Evolutionary conservation across 1,284 basidiomycete species (phyloP), one percentile per base, ranked within the genome.

Genomic region (Sanghuangporus sanghuang): DNA sequence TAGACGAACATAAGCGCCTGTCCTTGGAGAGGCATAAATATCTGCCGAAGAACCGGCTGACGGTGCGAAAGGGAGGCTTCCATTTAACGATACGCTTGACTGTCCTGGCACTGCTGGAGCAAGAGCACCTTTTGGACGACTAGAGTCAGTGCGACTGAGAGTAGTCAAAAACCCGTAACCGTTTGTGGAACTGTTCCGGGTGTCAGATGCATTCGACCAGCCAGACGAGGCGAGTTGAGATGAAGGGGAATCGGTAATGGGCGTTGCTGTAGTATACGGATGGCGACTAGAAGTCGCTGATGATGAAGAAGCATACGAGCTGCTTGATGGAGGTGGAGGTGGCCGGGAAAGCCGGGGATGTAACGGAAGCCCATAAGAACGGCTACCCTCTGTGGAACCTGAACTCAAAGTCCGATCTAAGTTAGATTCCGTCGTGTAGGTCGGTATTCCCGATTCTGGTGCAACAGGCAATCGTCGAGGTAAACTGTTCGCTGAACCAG

Each of bases 61-160:
- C n/a, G 65, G 23, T 12, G 65, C 55, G 6, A 61, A 63, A 16
- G 54, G 32, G 5, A 46, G 3, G 32, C 21, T 39, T 12, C 44
- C 38, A n/a, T 55, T 49, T 4, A 44, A 39, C 36, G 38, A 64
- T n/a, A 39, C 14, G n/a, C 18, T 46, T 12, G 40, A 57, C 57
- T 64, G 55, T 11, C 66, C 66, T 23, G 66, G 66, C 11, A 67
- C 63, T 9, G 66, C 49, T n/a, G 66, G 64, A 38, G 64, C 64
- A 7, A 63, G 62, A 16, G 66, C 66, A 40, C 66, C 66, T 32
- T 53, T 59, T 21, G 66, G 66, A 32, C 66, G 60, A 38, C n/a
- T 42, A 54, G 65, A 66, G 40, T 61, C 62, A 38, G 62, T 55
- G 3, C 61, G 57, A 36, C 9, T 46, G 6, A 65, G 57, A 35